Percentiles rank a stretch among this genome's conserved stretches.
Evolutionary conservation across 2,329 filamentous ascomycete species (phyloP).

Genomic region (Blumeria hordei): DNA sequence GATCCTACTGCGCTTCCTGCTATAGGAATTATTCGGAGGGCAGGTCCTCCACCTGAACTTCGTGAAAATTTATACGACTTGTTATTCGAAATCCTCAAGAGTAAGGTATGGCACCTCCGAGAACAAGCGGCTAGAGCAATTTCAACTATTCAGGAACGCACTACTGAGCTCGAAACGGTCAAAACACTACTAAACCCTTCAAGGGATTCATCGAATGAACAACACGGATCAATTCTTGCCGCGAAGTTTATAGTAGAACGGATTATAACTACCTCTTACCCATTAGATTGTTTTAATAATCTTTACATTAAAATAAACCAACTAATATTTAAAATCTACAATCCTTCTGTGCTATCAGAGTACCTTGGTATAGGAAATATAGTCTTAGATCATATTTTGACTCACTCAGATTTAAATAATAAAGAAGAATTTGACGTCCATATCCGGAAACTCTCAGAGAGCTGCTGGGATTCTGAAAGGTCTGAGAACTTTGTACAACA

Average conservation of each 20-base stretch:
- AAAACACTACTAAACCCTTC: not conserved
- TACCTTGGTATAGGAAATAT: not conserved
- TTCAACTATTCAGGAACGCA: not conserved
- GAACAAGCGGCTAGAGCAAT: slow-evolving; percentile 40
- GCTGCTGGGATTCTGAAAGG: not conserved
- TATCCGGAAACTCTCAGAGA: not conserved
- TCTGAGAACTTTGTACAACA: not conserved
- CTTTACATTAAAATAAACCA: not conserved
- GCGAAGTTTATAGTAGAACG: not conserved
- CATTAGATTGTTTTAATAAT: not conserved
- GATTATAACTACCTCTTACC: not conserved
- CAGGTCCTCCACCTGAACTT: slow-evolving; percentile 35
- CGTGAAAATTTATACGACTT: slow-evolving; percentile 29
- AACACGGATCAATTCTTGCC: not conserved
- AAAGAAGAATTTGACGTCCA: not conserved
- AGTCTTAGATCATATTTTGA: not conserved
- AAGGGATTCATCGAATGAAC: not conserved
- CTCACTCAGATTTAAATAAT: not conserved
- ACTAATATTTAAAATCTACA: not conserved
- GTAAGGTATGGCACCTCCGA: slow-evolving; percentile 54
- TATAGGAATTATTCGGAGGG: slow-evolving; percentile 55
- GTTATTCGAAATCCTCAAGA: slow-evolving; percentile 39
- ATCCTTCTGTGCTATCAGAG: slow-evolving; percentile 1
- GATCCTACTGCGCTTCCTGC: slow-evolving; percentile 47
- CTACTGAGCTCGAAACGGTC: not conserved